Evolutionary conservation across 192 early-diverging fungal genomes (phyloP), one percentile per base, ranked within the genome.

Genomic region (Coemansia sp.): DNA sequence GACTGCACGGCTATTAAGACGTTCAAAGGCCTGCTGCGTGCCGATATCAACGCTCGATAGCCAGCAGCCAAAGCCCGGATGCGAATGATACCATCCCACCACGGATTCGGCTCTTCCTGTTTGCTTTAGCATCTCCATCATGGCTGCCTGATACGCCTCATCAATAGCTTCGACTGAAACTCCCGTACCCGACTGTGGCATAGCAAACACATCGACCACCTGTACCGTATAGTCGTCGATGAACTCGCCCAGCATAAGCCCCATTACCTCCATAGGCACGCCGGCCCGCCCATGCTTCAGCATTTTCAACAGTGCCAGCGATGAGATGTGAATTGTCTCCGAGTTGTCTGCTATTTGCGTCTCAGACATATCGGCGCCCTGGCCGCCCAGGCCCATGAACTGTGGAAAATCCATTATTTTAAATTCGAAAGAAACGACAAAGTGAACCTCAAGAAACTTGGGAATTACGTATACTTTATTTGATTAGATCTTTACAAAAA

Each of bases 41-140:
- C 95, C 95, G 48, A 98, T 90, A 80, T 99, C 97, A 8, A 97
- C 95, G 65, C 92, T 96, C 15, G 96, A 98, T 23, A 99, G 82
- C 97, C 97, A 99, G 84, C 97, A 99, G 40, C 97, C 97, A 59
- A 99, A 99, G 46, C 97, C 97, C 30, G 97, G 97, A 81, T 99
- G 97, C 57, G 97, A 99, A 79, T 99, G 97, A 72, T 99, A 99
- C 97, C 97, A 99, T n/a, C 97, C 97, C 20, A 99, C 97, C 13
- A 99, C 97, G 80, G 93, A 94, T 78, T 99, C 96, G 16, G 91
- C 89, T 82, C 96, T 81, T 57, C 97, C 97, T 41, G 97, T 99
- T 57, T 99, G 97, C 82, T 96, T 98, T 51, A 99, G 79, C 96
- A 97, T 96, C 52, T 99, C 97, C 86, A 96, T 82, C 97, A 99